A percentile compares a stretch with the other conserved stretches of the same genome.
phyloP scores from a whole-genome alignment of 345 rosid species.

The Xanthoceras sorbifolium region DNA sequence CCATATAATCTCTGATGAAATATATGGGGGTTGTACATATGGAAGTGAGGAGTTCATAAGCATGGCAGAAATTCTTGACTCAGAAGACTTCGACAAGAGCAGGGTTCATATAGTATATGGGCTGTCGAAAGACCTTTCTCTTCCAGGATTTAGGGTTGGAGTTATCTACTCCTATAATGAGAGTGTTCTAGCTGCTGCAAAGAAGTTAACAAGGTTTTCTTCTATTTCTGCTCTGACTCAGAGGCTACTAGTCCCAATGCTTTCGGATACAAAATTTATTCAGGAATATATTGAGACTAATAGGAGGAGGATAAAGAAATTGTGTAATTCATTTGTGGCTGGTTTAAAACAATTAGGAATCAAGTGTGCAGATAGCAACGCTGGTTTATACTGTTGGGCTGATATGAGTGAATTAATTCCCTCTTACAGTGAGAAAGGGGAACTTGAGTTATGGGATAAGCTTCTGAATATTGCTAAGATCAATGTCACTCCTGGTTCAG shows the following conservation, averaged over 20 bases:
- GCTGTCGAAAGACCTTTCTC: conserved; percentile 83
- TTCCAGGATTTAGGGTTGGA: conserved; percentile 87
- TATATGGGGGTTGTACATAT: conserved; percentile 74
- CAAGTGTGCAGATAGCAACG: conserved; percentile 59
- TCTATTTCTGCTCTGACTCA: conserved; percentile 77
- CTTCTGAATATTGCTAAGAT: conserved; percentile 73
- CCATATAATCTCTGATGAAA: conserved; percentile 86
- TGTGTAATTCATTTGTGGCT: conserved; percentile 54
- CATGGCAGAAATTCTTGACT: conserved; percentile 68
- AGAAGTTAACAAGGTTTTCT: conserved; percentile 71
- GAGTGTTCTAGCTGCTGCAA: conserved; percentile 66
- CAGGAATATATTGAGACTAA: conserved; percentile 57
- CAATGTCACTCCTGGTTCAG: conserved; percentile 85
- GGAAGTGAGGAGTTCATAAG: conserved; percentile 81
- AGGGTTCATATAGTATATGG: conserved; percentile 88
- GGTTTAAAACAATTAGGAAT: conserved; percentile 65
- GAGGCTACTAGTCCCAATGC: conserved; percentile 71
- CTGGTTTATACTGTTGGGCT: conserved; percentile 90
- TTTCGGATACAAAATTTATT: conserved; percentile 65
- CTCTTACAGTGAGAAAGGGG: conserved; percentile 81
- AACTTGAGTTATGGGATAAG: conserved; percentile 76
- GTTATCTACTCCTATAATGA: conserved; percentile 71
- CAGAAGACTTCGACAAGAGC: conserved; percentile 64
- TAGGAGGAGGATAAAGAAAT: conserved; percentile 51
- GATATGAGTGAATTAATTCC: conserved; percentile 74